Percentiles rank a stretch among this genome's conserved stretches.
Conservation (phyloP, 176 grass and related monocot genomes). For the Bothriochloa decipiens region DNA sequence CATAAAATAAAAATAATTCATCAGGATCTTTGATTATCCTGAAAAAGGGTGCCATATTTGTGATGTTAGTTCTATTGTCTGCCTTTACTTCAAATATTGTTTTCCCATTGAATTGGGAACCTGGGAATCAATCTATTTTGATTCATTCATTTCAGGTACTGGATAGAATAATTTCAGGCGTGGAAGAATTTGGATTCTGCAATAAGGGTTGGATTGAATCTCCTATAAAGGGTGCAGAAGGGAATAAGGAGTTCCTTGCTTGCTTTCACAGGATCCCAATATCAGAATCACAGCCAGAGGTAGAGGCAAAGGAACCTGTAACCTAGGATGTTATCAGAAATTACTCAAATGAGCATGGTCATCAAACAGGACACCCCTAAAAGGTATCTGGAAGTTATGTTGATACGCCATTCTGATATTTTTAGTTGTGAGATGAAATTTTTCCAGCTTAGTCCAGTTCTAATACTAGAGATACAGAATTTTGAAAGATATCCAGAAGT, state of each 20-base stretch:
- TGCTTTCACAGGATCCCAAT: conserved; percentile 45
- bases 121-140: background rate
- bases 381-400: background rate
- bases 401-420: background rate
- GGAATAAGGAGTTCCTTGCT: conserved; percentile 88
- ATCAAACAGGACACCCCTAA: background rate
- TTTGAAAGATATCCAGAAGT: background rate
- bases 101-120: background rate
- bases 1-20: background rate
- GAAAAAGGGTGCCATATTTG: background rate
- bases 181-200: conserved; percentile 84
- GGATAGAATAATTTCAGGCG: conserved; percentile 85
- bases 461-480: background rate
- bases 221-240: conserved; percentile 84
- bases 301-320: background rate
- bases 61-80: background rate
- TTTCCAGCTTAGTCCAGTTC: background rate
- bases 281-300: background rate
- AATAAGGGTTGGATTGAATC: conserved; percentile 87
- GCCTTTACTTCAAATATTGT: background rate
- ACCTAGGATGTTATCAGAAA: conserved; percentile 1
- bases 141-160: conserved; percentile 57
- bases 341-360: background rate
- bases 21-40: background rate
- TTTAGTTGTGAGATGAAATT: background rate